Base-by-base conservation (phyloP, 352 stramenopile genomes). In the Discostella stelligera region DNA sequence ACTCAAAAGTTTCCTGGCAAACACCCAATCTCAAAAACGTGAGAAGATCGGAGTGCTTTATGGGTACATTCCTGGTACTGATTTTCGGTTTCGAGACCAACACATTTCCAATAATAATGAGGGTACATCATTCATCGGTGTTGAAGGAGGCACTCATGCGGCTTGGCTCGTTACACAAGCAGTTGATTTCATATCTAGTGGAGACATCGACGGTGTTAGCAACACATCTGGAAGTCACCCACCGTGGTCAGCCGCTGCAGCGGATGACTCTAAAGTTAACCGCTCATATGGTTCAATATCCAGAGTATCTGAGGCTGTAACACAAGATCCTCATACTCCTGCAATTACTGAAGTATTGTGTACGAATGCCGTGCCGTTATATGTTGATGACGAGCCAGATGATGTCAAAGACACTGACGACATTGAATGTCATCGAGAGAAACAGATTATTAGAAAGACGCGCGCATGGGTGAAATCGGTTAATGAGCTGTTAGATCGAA, bases 331-430 rank as follows among this genome's bases (percentile, higher is more conserved):
- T 23, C 63, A 73, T 59, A 87, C 86, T 9, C 79, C 74, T 58
- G 84, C 82, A 1, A 71, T 89, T 13, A 85, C 86, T 6, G 86
- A 91, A 84, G 64, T 90, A 10, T 76, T 91, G 62, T 67, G 68
- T 21, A 77, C 64, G 5, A 71, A 63, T 32, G 49, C 86, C 8
- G 67, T 66, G 44, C 66, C 76, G 14, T 69, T 86, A 41, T 30
- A 62, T 65, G 50, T 54, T 66, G 32, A 71, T 58, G 23, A 49
- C 20, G 56, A 79, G 18, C 21, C 27, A 32, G 27, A 32, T 32
- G 5, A 32, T 32, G 27, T 2, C 27, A 5, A 5, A 32, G 27
- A 32, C 27, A 60, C 25, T 44, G 46, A 54, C 0, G 14, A 67
- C 16, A 39, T 60, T 13, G n/a, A 18, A 14, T 14, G 59, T 62